These are phyloP conservation scores for Serendipita sp. DNA, from an alignment of 768 basidiomycete species.

Conservation along the genomic window DNA sequence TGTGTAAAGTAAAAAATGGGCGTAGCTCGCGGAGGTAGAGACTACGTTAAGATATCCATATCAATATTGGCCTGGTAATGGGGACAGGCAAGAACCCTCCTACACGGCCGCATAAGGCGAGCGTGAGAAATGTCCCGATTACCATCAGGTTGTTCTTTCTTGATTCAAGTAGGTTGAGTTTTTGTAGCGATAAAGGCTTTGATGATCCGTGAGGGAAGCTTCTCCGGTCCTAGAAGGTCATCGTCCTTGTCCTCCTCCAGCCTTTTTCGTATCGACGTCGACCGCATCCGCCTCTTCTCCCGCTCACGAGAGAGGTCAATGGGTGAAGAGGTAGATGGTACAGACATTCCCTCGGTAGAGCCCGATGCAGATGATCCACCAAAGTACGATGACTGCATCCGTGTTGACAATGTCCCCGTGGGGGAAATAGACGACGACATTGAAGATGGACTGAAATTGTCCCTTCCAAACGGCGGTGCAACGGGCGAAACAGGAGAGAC, in stretches of 20 bases:
- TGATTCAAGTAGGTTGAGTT: not conserved
- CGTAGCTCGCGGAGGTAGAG: no score
- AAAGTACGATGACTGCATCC: no score
- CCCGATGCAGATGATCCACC: no score
- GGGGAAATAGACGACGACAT: no score
- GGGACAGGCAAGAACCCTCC: no score
- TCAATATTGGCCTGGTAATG: no score
- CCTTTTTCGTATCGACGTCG: not conserved
- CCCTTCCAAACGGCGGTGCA: no score
- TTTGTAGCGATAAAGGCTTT: constrained; percentile 3
- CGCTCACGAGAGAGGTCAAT: not conserved
- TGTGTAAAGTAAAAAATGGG: no score
- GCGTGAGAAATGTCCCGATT: not conserved
- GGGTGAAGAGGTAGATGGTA: not conserved
- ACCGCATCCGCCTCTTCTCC: not conserved
- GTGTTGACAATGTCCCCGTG: no score
- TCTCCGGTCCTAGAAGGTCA: not conserved
- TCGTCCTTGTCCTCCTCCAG: not conserved
- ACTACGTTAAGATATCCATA: no score
- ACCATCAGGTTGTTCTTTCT: not conserved
- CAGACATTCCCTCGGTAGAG: not conserved
- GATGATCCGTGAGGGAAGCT: not conserved
- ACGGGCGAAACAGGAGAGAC: not conserved
- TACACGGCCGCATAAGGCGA: no score
- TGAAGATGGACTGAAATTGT: no score